Conservation (phyloP, 805 yeast species). For the Kodamaea nitidulidarum region DNA sequence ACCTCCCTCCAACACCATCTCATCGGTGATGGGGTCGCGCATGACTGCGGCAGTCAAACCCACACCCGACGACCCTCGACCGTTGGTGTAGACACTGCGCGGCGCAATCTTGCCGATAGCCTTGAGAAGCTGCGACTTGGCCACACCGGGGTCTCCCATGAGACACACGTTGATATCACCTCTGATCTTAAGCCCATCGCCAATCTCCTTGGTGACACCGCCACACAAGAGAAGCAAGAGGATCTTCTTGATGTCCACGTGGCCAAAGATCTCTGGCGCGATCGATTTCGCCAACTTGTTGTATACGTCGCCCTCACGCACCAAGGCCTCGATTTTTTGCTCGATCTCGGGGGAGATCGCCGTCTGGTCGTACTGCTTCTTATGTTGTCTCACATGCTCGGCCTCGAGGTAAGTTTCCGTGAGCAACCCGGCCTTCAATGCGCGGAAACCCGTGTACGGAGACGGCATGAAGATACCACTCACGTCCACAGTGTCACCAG, state of each 20-base stretch:
- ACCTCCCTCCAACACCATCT: conserved; percentile 97
- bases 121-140: conserved; percentile 92
- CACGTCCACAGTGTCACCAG: conserved; percentile 93
- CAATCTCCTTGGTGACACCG: conserved; percentile 91
- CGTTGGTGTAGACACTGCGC: conserved; percentile 94
- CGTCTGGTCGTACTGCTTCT: conserved; percentile 72
- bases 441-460: conserved; percentile 94
- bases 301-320: conserved; percentile 66
- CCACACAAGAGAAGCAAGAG: conserved; percentile 80
- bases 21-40: conserved; percentile 99
- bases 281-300: conserved; percentile 78
- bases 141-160: conserved; percentile 99
- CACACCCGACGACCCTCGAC: conserved; percentile 98
- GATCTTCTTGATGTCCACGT: conserved; percentile 89
- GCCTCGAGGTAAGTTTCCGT: conserved; percentile 94
- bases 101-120: conserved; percentile 92
- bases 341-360: conserved; percentile 56
- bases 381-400: conserved; percentile 81
- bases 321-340: conserved; percentile 51
- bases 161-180: conserved; percentile 94
- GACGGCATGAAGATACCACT: conserved; percentile 90
- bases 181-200: conserved; percentile 95
- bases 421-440: conserved; percentile 84
- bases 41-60: conserved; percentile 98
- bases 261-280: conserved; percentile 97